phyloP scores from a whole-genome alignment of 164 flowering plant species.

The Vitis rotundifolia region DNA sequence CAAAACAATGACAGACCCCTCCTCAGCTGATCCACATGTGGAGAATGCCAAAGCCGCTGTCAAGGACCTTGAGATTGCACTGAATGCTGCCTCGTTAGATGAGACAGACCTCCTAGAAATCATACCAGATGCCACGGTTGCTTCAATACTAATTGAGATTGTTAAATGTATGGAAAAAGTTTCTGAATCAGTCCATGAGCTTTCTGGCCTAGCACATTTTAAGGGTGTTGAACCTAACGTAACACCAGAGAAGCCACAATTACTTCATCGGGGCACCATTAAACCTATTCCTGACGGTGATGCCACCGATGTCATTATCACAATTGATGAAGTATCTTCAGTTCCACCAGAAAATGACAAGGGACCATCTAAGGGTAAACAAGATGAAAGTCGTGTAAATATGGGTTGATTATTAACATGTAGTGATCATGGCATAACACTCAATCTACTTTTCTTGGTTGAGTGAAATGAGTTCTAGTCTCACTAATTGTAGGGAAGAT shows the following conservation, averaged over 20 bases:
- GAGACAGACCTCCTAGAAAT: slow-evolving; percentile 31
- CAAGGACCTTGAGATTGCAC: slow-evolving; percentile 26
- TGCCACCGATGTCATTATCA: slow-evolving; percentile 19
- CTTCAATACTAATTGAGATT: slow-evolving; percentile 37
- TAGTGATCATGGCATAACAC: background rate
- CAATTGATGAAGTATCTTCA: slow-evolving; percentile 3
- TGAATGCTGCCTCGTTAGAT: slow-evolving; percentile 17
- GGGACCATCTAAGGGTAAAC: background rate
- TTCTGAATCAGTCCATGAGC: slow-evolving; percentile 32
- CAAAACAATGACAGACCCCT: slow-evolving; percentile 36
- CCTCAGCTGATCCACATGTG: slow-evolving; percentile 21
- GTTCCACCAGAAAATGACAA: slow-evolving; percentile 8
- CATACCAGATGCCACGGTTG: slow-evolving; percentile 36
- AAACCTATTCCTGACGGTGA: slow-evolving; percentile 24
- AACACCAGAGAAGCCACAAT: slow-evolving; percentile 24
- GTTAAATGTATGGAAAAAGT: slow-evolving; percentile 37
- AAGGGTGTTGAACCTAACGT: slow-evolving; percentile 24
- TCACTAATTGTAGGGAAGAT: background rate
- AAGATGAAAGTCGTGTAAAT: slow-evolving; percentile 3
- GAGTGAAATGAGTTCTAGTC: background rate
- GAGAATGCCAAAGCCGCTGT: slow-evolving; percentile 33
- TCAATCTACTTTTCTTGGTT: background rate
- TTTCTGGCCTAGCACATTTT: slow-evolving; percentile 37
- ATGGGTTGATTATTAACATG: background rate
- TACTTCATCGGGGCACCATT: slow-evolving; percentile 37